These are phyloP conservation scores for Alternaria sp. DNA, from an alignment of 2,329 filamentous ascomycete genomes.

Conservation along the genomic window DNA sequence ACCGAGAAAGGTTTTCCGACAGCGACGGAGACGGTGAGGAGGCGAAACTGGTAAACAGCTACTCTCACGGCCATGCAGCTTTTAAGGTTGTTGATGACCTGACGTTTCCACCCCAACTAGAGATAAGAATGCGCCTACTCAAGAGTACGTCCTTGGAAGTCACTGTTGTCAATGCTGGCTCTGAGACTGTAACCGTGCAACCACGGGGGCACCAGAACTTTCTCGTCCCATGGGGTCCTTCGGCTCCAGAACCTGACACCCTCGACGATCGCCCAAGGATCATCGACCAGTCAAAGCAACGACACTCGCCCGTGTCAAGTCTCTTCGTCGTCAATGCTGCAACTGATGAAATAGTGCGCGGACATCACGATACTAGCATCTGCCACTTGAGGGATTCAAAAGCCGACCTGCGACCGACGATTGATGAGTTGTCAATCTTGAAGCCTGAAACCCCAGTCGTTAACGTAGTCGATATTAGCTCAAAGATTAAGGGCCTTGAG, in stretches of 20 bases:
- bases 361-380: not conserved
- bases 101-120: not conserved
- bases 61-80: not conserved
- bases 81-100: not conserved
- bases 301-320: not conserved
- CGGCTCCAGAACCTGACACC: not conserved
- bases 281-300: not conserved
- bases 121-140: not conserved
- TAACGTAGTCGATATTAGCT: not conserved
- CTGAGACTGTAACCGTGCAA: not conserved
- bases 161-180: not conserved
- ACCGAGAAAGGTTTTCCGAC: not conserved
- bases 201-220: not conserved
- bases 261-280: not conserved
- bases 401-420: not conserved
- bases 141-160: not conserved
- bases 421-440: not conserved
- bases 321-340: not conserved
- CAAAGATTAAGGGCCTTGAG: not conserved
- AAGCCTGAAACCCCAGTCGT: not conserved
- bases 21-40: not conserved
- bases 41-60: conserved; percentile 8
- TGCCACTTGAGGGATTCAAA: not conserved
- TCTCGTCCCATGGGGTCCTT: not conserved
- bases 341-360: not conserved